Evolutionary conservation across 139 green algal genomes (phyloP), one percentile per base, ranked within the genome.

Genomic region (Closterium sp.): DNA sequence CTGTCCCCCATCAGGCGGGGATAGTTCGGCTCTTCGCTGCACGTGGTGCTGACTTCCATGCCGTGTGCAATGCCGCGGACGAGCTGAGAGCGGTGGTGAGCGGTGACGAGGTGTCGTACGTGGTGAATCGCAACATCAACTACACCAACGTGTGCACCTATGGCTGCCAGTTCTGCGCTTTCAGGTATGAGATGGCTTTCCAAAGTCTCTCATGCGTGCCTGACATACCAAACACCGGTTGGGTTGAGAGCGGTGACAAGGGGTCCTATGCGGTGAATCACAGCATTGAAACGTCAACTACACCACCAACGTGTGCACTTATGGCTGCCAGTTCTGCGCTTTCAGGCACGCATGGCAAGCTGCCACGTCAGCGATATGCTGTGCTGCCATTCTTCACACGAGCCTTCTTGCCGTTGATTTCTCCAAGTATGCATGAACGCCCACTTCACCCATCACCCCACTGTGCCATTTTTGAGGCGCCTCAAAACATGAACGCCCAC

Each of bases 241-340:
- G n/a, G 12, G 55, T 76, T 16, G 55, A 28, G 55, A 76, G 12
- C 55, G 55, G 55, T 76, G 55, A 76, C 55, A 21, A 89, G 89
- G 89, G 90, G 69, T 90, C 89, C 2, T 98, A 96, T 89, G 96
- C 97, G 0, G 95, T 97, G 28, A 97, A 96, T 91, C 94, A 96
- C 30, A 98, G 98, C 96, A 98, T 98, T n/a, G n/a, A n/a, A n/a
- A n/a, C n/a, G n/a, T n/a, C 91, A 98, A 98, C 94, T 98, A 98
- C 96, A 98, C 97, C 31, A 98, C n/a, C n/a, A n/a, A 98, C 87
- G 94, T 97, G 30, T 97, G 96, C 93, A 96, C 94, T 0, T 96
- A 88, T 28, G 33, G 76, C 21, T 94, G 94, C 87, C 28, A 84
- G 64, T 93, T 94, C 86, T 92, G 87, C 34, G 69, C 88, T 33